These are phyloP conservation scores for Solanum dulcamara DNA, from an alignment of 257 asterid species.

Conservation along the genomic window DNA sequence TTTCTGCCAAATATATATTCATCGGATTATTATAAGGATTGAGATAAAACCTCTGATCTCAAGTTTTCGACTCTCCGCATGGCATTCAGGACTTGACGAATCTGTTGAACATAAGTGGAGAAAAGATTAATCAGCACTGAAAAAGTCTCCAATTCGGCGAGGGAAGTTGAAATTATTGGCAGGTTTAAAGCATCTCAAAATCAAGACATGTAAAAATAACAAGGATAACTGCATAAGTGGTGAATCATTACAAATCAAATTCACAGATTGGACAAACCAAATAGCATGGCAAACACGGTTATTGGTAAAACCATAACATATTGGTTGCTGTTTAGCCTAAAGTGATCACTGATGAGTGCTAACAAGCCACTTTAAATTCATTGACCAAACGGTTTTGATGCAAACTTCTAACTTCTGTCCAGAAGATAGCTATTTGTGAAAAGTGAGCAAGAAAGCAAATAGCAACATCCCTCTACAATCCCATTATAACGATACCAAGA, in stretches of 20 bases:
- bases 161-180: background rate
- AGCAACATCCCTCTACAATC: background rate
- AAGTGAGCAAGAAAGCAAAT: background rate
- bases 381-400: background rate
- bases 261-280: background rate
- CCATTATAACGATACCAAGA: background rate
- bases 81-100: conserved; percentile 74
- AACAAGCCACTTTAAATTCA: background rate
- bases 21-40: background rate
- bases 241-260: background rate
- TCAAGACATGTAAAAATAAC: background rate
- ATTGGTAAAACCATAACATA: background rate
- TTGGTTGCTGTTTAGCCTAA: background rate
- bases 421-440: background rate
- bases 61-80: conserved; percentile 63
- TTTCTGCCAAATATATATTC: background rate
- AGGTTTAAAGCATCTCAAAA: background rate
- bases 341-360: background rate
- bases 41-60: conserved; percentile 61
- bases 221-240: background rate
- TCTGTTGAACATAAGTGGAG: conserved; percentile 28
- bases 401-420: background rate
- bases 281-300: background rate
- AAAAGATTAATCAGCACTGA: background rate
- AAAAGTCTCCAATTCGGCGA: background rate